Evolutionary conservation across 352 stramenopile species (phyloP), one percentile per base, ranked within the genome.

Genomic region (Phytophthora sp.): DNA sequence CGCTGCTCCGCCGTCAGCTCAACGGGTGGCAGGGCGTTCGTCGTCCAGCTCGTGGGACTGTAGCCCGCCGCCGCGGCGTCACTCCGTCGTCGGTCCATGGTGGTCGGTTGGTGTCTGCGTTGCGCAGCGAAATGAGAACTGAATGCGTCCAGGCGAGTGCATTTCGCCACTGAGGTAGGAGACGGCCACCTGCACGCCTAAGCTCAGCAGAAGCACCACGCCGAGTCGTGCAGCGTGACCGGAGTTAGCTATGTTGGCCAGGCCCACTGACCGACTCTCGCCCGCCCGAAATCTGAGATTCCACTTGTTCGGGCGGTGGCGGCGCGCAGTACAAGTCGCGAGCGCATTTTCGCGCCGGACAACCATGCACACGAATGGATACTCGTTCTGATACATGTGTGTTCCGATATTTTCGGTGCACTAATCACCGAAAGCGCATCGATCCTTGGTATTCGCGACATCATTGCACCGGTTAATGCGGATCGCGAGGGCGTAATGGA

Each of bases 11-110:
- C 27, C 12, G 65, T 50, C 32, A 73, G 28, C 21, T 70, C 27
- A 1, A 52, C 54, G n/a, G 61, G 62, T 17, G 66, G 66, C 34
- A 72, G 6, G 2, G 26, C 54, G 20, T 72, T 54, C 9, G 66
- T 54, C 23, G 61, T 72, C 66, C 66, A 76, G 8, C 49, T 63
- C n/a, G 55, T 76, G 45, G 54, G 52, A 15, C 44, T 53, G 39
- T 62, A 76, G 13, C 61, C 63, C 31, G 23, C 15, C 31, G 23
- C 15, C 9, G 37, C 3, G 15, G 28, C 37, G 13, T 61, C 46
- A 17, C 39, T 69, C 4, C 56, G 20, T 54, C 35, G 35, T 58
- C 46, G 44, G 13, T 56, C 50, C 59, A 74, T 74, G 10, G 0
- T 2, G 10, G 9, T 42, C 12, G 6, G 8, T 12, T 17, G 10